phyloP scores from a whole-genome alignment of 2,329 filamentous ascomycete genomes.

The Colletotrichum tamarilloi region DNA sequence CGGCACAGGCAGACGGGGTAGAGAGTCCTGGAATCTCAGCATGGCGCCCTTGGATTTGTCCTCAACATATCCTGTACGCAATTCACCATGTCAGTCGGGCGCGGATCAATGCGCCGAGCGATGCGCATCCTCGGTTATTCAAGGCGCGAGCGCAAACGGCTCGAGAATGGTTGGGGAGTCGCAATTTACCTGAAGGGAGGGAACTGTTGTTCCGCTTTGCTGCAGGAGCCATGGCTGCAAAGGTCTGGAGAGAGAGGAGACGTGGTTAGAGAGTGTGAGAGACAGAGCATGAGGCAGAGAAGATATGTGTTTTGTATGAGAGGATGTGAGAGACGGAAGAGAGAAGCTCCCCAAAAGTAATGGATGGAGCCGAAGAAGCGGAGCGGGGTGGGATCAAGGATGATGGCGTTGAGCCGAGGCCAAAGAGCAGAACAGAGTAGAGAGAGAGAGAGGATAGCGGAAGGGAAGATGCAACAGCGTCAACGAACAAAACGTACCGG shows the following conservation, averaged over 20 bases:
- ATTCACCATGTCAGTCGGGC: not conserved
- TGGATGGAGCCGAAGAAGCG: constrained; percentile 13
- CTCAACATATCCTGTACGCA: constrained; percentile 76
- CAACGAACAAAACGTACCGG: constrained; percentile 17
- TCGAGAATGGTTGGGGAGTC: not conserved
- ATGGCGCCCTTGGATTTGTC: constrained; percentile 82
- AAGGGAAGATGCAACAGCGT: not conserved
- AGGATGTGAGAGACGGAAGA: not conserved
- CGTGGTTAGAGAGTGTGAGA: not conserved
- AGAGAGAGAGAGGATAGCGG: not conserved
- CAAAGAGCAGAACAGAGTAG: not conserved
- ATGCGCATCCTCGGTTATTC: not conserved
- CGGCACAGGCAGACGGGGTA: constrained; percentile 82
- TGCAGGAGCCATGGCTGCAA: constrained; percentile 62
- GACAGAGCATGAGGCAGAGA: not conserved
- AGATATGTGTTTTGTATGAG: not conserved
- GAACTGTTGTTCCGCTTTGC: constrained; percentile 68
- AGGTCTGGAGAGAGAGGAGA: constrained; percentile 12
- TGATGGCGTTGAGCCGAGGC: constrained; percentile 16
- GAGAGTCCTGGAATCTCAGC: constrained; percentile 88
- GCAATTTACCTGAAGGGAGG: constrained; percentile 59
- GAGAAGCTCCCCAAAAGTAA: not conserved
- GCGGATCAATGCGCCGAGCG: not conserved
- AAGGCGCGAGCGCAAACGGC: not conserved
- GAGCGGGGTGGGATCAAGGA: constrained; percentile 19